Base-by-base conservation (phyloP, 1,139 yeast genomes). In the Kazachstania sp. region DNA sequence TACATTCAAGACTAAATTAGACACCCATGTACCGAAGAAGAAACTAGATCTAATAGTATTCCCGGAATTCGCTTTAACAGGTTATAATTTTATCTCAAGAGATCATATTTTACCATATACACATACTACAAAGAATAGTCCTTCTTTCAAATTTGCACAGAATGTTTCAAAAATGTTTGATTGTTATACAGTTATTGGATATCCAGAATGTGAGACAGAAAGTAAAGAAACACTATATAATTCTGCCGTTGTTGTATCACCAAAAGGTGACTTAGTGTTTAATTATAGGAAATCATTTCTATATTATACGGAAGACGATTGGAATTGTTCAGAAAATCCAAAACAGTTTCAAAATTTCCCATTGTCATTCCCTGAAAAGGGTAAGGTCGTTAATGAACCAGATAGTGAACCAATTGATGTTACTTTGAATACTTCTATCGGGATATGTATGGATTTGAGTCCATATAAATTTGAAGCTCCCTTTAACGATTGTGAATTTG, bases 401-500 rank as follows among this genome's bases (percentile, higher is more conserved):
- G 43, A 37, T 13, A 37, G 37, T 15, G 48, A 53, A 15, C 45
- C 49, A 11, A 53, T 50, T 23, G 62, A 61, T 43, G 49, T 67
- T 18, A 50, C 51, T 53, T 49, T 76, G 37, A 65, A 64, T 12
- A 68, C 83, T 0, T 75, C 80, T 40, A 72, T 88, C 49, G 97
- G 96, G 0, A 87, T 90, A n/a, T 90, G 97, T 63, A 90, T 88
- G 97, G 97, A 88, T 64, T 66, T 90, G 53, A 88, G 86, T 62
- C 96, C 97, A 0, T 84, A 86, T 63, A 75, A 84, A 60, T 90
- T 88, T 62, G 72, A 77, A 54, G 88, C 95, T 1, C 88, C 95
- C 1, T 87, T 86, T 65, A 72, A 75, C 39, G 73, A 71, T 34
- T 87, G 75, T 61, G 97, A 90, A 62, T 86, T 86, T 64, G 75